A percentile compares a stretch with the other conserved stretches of the same genome.
Conservation (phyloP, 345 rosid species). For the Reutealis trisperma region DNA sequence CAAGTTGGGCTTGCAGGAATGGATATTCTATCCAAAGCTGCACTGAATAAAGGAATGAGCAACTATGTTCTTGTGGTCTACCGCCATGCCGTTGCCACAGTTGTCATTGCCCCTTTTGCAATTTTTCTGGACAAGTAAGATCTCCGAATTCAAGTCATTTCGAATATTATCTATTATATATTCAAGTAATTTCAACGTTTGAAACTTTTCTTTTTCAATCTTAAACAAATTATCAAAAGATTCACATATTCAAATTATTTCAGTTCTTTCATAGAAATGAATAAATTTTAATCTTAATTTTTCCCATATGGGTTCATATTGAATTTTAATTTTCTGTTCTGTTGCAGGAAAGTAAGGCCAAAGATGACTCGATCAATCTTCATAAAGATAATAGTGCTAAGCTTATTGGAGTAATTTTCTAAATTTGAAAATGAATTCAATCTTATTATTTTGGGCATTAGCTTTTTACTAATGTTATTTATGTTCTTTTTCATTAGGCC, state of each 20-base stretch:
- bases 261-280: no score
- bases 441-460: no score
- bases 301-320: no score
- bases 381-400: conserved; percentile 57
- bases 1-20: conserved; percentile 88
- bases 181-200: no score
- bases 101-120: conserved; percentile 79
- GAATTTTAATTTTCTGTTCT: background rate
- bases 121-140: conserved; percentile 60
- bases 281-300: no score
- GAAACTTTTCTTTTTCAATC: no score
- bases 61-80: no score
- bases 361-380: conserved; percentile 72
- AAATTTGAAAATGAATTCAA: background rate
- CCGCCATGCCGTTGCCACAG: conserved; percentile 74
- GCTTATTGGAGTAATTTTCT: conserved; percentile 67
- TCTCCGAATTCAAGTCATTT: background rate
- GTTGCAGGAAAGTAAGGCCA: conserved; percentile 66
- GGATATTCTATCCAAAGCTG: conserved; percentile 82
- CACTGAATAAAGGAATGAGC: conserved; percentile 46
- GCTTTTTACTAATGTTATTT: no score
- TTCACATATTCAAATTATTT: no score
- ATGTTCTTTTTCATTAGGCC: conserved; percentile 43
- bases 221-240: no score
- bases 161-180: no score